phyloP scores from a whole-genome alignment of 176 grass and related monocot genomes.

The Juncus effusus region DNA sequence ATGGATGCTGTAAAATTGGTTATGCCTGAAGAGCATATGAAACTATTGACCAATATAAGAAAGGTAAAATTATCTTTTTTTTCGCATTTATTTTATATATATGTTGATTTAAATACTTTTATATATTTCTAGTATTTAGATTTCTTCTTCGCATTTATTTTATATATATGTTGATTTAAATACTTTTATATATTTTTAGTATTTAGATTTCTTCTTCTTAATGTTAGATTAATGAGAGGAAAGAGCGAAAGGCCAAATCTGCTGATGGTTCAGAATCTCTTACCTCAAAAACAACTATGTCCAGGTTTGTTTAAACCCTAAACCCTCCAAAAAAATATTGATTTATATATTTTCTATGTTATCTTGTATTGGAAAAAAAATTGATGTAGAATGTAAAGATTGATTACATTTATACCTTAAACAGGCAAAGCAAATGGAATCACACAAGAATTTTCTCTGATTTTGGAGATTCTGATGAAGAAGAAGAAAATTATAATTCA shows the following conservation, averaged over 20 bases:
- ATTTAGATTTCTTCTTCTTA: slow-evolving; percentile 13
- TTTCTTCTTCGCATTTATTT: too few species aligned
- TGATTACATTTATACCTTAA: slow-evolving; percentile 10
- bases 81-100: too few species aligned
- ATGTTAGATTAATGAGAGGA: slow-evolving; percentile 67
- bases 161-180: slow-evolving; percentile 1
- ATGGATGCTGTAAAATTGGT: slow-evolving; percentile 86
- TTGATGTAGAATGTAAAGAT: neutral
- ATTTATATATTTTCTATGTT: neutral
- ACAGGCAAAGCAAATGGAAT: slow-evolving; percentile 92
- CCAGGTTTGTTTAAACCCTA: slow-evolving; percentile 48
- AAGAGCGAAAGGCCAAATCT: slow-evolving; percentile 69
- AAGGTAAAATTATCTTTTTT: slow-evolving; percentile 48
- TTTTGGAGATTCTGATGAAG: slow-evolving; percentile 60
- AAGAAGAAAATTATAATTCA: slow-evolving; percentile 38
- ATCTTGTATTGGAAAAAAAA: neutral
- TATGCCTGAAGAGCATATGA: slow-evolving; percentile 97
- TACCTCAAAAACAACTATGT: slow-evolving; percentile 47
- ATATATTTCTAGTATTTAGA: neutral
- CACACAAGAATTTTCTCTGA: slow-evolving; percentile 89
- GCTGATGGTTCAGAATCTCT: slow-evolving; percentile 60
- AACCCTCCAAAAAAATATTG: neutral
- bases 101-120: neutral
- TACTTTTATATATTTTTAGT: neutral
- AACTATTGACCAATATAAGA: slow-evolving; percentile 78